These are phyloP conservation scores for Gautieria morchelliformis DNA, from an alignment of 768 basidiomycete species.

Conservation along the genomic window DNA sequence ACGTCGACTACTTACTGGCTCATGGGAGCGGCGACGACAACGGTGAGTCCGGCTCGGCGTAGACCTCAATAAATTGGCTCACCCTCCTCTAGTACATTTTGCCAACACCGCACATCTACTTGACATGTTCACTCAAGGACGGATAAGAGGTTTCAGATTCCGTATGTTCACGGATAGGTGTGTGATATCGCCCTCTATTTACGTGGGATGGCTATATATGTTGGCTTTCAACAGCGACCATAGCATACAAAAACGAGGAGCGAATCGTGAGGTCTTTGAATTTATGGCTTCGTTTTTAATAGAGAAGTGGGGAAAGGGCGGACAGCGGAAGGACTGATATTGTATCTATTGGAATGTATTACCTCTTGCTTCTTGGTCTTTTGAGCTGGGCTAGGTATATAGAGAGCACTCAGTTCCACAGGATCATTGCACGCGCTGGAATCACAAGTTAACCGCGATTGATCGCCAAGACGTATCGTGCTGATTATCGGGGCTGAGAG, in stretches of 20 bases:
- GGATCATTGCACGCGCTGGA: no score
- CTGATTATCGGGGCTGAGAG: no score
- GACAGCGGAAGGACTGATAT: constrained; percentile 13
- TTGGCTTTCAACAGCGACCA: constrained; percentile 55
- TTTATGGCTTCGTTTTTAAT: constrained; percentile 76
- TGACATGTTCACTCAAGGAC: constrained; percentile 80
- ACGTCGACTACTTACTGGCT: constrained; percentile 73
- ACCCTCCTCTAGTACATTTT: constrained; percentile 54
- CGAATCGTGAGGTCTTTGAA: constrained; percentile 77
- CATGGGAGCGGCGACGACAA: constrained; percentile 97
- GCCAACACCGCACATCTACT: constrained; percentile 84
- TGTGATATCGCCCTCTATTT: constrained; percentile 17
- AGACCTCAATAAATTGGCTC: neutral
- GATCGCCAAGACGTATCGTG: no score
- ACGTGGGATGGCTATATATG: constrained; percentile 7
- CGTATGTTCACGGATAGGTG: constrained; percentile 97
- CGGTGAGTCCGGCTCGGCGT: constrained; percentile 14
- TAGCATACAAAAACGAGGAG: constrained; percentile 60
- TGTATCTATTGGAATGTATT: no score
- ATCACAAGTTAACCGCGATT: no score
- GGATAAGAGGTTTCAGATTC: constrained; percentile 71
- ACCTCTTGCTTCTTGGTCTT: no score
- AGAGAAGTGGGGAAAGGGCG: constrained; percentile 91
- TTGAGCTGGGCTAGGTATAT: no score
- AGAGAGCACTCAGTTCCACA: no score